phyloP scores from a whole-genome alignment of 2,329 filamentous ascomycete genomes.

The Colletotrichum acutatum region DNA sequence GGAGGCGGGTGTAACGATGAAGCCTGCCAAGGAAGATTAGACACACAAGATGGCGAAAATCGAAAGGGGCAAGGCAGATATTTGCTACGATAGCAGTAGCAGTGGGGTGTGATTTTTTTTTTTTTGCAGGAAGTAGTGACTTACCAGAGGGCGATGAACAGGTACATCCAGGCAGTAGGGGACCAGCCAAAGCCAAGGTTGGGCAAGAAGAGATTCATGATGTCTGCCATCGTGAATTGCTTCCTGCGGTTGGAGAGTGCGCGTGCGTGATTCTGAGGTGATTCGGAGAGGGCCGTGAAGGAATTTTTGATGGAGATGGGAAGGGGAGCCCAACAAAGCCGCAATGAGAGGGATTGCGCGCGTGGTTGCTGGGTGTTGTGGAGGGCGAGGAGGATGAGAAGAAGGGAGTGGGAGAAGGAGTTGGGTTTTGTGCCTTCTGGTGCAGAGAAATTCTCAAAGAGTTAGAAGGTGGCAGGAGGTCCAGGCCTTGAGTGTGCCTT shows the following conservation, averaged over 20 bases:
- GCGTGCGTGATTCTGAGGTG: neutral
- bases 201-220: conserved; percentile 34
- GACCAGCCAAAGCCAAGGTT: conserved; percentile 34
- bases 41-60: neutral
- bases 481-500: conserved; percentile 23
- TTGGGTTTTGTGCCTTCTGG: neutral
- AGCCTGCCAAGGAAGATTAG: conserved; percentile 64
- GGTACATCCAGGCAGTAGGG: conserved; percentile 34
- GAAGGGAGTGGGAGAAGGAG: neutral
- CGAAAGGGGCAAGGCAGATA: neutral
- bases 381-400: neutral
- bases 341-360: neutral
- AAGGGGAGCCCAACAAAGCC: neutral
- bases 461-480: neutral
- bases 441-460: neutral
- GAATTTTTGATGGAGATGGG: neutral
- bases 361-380: neutral
- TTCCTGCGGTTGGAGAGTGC: neutral
- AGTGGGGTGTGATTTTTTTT: neutral
- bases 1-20: conserved; percentile 86
- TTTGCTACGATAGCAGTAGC: neutral
- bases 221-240: conserved; percentile 14
- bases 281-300: neutral
- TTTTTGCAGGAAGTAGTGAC: conserved; percentile 37
- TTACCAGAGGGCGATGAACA: conserved; percentile 55